Conservation (phyloP, 2,329 filamentous ascomycete genomes). For the Xylaria hypoxylon region DNA sequence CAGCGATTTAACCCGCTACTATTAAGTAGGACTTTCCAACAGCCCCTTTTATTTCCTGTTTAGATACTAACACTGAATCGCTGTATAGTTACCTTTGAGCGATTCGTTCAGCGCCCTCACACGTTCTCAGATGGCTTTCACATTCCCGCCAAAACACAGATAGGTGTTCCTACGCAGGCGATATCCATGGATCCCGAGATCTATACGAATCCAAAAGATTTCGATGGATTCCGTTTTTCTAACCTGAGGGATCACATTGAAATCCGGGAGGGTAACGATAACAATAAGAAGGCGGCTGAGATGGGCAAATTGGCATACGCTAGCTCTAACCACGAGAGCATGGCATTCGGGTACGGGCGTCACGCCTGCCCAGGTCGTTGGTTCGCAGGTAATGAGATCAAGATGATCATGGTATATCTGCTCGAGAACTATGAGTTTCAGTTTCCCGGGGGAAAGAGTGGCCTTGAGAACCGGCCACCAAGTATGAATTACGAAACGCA, state of each 20-base stretch:
- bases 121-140: constrained; percentile 18
- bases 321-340: constrained; percentile 17
- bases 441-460: no score
- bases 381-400: constrained; percentile 19
- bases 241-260: neutral
- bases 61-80: no score
- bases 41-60: no score
- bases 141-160: constrained; percentile 3
- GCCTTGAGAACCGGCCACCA: constrained; percentile 6
- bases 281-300: no score
- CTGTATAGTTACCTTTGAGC: no score
- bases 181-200: constrained; percentile 28
- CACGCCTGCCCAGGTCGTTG: constrained; percentile 28
- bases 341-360: constrained; percentile 21
- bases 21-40: no score
- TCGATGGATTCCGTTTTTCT: constrained; percentile 23
- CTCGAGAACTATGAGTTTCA: constrained; percentile 23
- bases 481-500: constrained; percentile 20
- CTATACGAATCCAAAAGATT: constrained; percentile 18
- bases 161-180: constrained; percentile 18
- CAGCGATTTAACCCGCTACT: constrained; percentile 50
- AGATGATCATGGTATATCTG: constrained; percentile 20
- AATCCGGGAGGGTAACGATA: no score
- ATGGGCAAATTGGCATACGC: constrained; percentile 3
- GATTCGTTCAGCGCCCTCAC: no score